Conservation (phyloP, 164 flowering plant genomes). For the Stephania japonica region DNA sequence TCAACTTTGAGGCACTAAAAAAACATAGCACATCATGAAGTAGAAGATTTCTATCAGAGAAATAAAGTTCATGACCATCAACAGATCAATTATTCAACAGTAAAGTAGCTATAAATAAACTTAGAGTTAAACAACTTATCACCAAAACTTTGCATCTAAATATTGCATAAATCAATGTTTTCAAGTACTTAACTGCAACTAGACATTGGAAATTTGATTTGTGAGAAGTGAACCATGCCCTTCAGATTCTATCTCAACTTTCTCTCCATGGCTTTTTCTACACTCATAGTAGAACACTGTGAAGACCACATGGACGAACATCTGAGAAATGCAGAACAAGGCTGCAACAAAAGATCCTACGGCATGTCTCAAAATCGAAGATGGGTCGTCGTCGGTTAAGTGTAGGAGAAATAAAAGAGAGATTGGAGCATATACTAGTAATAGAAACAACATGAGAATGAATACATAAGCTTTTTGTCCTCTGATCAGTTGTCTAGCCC, state of each 20-base stretch:
- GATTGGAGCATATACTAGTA: conserved; percentile 11
- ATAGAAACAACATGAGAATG: conserved; percentile 8
- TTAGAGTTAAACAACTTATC: too few relatives aligned
- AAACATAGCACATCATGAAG: too few relatives aligned
- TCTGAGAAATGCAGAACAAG: conserved; percentile 13
- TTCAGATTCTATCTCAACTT: neutral
- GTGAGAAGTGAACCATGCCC: neutral
- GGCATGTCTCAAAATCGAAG: neutral
- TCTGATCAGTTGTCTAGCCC: neutral
- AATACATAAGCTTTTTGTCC: conserved; percentile 3
- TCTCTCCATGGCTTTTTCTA: too few relatives aligned
- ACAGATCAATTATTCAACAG: too few relatives aligned
- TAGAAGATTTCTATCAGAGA: too few relatives aligned
- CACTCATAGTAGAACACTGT: conserved; percentile 17
- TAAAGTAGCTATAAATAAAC: too few relatives aligned
- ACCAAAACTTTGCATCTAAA: too few relatives aligned
- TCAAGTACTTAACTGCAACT: too few relatives aligned
- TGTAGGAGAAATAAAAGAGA: conserved; percentile 9
- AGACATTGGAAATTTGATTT: too few relatives aligned
- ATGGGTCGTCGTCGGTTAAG: conserved; percentile 12
- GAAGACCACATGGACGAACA: conserved; percentile 12
- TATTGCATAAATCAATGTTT: too few relatives aligned
- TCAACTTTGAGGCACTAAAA: too few relatives aligned
- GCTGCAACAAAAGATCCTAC: conserved; percentile 10
- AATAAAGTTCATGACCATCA: too few relatives aligned